phyloP scores from a whole-genome alignment of 1,139 yeast species.

The Scheffersomyces lignicola region DNA sequence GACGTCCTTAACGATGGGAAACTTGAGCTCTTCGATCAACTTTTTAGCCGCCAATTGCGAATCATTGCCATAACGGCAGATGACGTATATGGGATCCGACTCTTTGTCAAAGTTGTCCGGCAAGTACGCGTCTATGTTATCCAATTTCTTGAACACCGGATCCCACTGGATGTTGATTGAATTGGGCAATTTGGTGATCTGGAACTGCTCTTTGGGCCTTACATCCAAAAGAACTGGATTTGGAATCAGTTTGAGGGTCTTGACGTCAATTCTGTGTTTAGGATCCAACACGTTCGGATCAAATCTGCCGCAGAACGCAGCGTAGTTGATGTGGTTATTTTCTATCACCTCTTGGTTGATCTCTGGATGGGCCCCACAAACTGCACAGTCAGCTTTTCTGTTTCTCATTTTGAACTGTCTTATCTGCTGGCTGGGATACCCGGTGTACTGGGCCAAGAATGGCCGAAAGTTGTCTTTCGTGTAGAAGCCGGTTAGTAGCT shows the following conservation, averaged over 20 bases:
- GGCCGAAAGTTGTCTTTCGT: slow-evolving; percentile 58
- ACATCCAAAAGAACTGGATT: slow-evolving; percentile 62
- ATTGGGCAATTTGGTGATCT: slow-evolving; percentile 59
- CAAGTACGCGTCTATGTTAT: slow-evolving; percentile 22
- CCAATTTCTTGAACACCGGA: slow-evolving; percentile 38
- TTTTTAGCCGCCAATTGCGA: slow-evolving; percentile 74
- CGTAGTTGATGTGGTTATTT: slow-evolving; percentile 56
- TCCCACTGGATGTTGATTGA: slow-evolving; percentile 68
- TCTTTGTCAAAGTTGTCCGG: slow-evolving; percentile 24
- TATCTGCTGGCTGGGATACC: slow-evolving; percentile 69
- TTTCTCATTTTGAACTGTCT: slow-evolving; percentile 81
- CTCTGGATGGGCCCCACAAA: slow-evolving; percentile 57
- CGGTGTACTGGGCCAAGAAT: slow-evolving; percentile 68
- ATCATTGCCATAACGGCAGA: slow-evolving; percentile 91
- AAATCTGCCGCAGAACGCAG: slow-evolving; percentile 70
- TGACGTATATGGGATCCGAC: slow-evolving; percentile 36
- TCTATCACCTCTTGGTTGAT: slow-evolving; percentile 50
- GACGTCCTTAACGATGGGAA: slow-evolving; percentile 60
- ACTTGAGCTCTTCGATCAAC: slow-evolving; percentile 51
- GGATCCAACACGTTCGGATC: slow-evolving; percentile 45
- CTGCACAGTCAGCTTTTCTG: slow-evolving; percentile 57
- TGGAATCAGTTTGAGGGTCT: slow-evolving; percentile 32
- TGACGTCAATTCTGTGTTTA: slow-evolving; percentile 47
- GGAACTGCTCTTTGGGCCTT: slow-evolving; percentile 75
- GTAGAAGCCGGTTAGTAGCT: slow-evolving; percentile 64